Base-by-base conservation (phyloP, 495 filamentous ascomycete genomes). In the Penicillium longicatenatum region DNA sequence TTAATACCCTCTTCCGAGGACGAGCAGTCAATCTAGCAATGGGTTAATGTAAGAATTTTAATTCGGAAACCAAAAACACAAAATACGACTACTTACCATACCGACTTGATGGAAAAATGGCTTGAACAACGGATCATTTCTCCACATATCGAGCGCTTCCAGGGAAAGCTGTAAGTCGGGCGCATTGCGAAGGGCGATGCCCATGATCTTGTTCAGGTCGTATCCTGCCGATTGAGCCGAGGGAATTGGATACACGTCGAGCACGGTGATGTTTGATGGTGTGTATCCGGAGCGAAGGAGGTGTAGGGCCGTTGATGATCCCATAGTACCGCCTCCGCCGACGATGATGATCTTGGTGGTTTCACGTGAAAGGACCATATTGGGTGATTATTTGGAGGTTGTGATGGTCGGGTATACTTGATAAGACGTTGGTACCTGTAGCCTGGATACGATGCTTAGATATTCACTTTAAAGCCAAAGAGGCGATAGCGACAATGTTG, bases 161-260 rank as follows among this genome's bases (percentile, higher is more conserved):
- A 64, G 44, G 2, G 58, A 61, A 47, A 64, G 52, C 14, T 64
- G 62, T n/a, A 64, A 17, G 33, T 61, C 62, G 4, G 55, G 33
- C 2, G 31, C 29, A 17, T 64, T 64, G 30, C 62, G 58, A 19
- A 61, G 45, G 9, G 58, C 54, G 11, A 64, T 55, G 3, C 62
- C 30, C 62, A 72, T 70, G 49, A 80, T 78, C 59, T 81, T 82
- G 51, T 82, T 82, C 4, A 81, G 52, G 47, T 81, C 78, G 47
- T 78, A 75, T 10, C 76, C 76, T 10, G 78, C 77, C 20, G 76
- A 71, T 21, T 76, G 75, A 14, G 70, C 61, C 0, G 73, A 79
- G 10, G 80, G 80, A 35, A 77, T 59, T 2, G 62, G 60, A 50
- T 77, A 72, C 12, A 67, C 58, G 58, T 83, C 79, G 12, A 79